Evolutionary conservation across 2,329 filamentous ascomycete genomes (phyloP).

Genomic region (Verruconis gallopava): DNA sequence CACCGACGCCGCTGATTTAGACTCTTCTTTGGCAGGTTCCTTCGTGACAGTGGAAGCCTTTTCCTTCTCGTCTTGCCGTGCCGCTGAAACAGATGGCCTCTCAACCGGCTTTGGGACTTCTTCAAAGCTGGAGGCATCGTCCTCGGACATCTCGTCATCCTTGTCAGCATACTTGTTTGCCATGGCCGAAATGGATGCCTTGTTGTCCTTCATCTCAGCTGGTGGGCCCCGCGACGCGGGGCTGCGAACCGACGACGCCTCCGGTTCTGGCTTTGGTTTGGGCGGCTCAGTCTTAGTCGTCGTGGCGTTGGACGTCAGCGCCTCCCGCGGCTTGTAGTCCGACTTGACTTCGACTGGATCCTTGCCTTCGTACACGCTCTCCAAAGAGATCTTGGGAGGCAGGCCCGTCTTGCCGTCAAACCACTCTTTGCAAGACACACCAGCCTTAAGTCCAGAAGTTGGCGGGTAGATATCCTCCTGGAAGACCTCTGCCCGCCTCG

Average conservation of each 20-base stretch:
- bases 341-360: constrained; percentile 60
- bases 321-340: constrained; percentile 46
- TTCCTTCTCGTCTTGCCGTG: constrained; percentile 29
- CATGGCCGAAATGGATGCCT: constrained; percentile 72
- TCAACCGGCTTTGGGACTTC: constrained; percentile 66
- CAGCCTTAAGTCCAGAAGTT: constrained; percentile 65
- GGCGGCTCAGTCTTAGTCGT: constrained; percentile 42
- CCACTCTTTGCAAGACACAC: constrained; percentile 72
- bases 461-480: constrained; percentile 96
- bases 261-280: constrained; percentile 31
- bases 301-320: constrained; percentile 23
- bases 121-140: constrained; percentile 72
- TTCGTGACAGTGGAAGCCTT: constrained; percentile 22
- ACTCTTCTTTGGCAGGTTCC: not conserved
- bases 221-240: constrained; percentile 41
- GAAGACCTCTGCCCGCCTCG: constrained; percentile 84
- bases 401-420: constrained; percentile 70
- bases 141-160: constrained; percentile 46
- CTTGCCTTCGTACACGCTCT: constrained; percentile 77
- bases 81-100: constrained; percentile 31
- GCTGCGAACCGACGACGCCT: constrained; percentile 34
- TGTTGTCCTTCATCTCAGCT: constrained; percentile 69
- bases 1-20: constrained; percentile 12
- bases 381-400: constrained; percentile 85
- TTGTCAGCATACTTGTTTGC: constrained; percentile 77